Evolutionary conservation across 2,329 filamentous ascomycete genomes (phyloP), one percentile per base, ranked within the genome.

Genomic region (Emergomyces orientalis): DNA sequence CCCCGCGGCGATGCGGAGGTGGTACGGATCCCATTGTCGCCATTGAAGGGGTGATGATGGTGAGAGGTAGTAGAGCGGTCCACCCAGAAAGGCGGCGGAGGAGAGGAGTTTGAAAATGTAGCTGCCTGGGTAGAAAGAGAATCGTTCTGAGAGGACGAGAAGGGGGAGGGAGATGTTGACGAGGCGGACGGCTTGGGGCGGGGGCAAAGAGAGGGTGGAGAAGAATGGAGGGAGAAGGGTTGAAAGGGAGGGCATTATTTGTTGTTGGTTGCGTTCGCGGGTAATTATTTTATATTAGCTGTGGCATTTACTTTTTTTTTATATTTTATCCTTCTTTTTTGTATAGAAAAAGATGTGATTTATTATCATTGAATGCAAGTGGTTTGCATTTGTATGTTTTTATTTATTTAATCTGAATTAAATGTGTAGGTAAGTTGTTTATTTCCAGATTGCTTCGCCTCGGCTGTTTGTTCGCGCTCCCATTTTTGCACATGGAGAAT

Each of bases 91-190:
- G 25, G 71, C 70, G 1, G 66, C 58, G 7, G 70, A 72, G 6
- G 70, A 73, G 56, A 72, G 59, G 61, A 69, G 69, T 64, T 73
- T 73, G 65, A 71, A 69, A 22, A 73, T n/a, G 5, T 51, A 63
- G 49, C 69, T 70, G 60, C 71, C 71, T 1, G 63, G 62, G 54
- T 68, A 67, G 25, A 67, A 71, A 47, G 69, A 68, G 32, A 64
- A 65, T 57, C 64, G 65, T 51, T 72, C 70, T 11, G 67, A 71
- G 62, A 71, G 34, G 17, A 70, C 66, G 13, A 72, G 64, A 9
- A 69, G 54, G 4, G 71, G 71, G 11, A 72, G 63, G 1, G 69
- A 66, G 37, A 60, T 65, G 32, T 69, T 62, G n/a, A 72, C 67
- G 5, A 72, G 65, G 51, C 64, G 67, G 14, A 65, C 61, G 25